Evolutionary conservation across 2,329 filamentous ascomycete species (phyloP).

Genomic region (Beauveria brongniartii): DNA sequence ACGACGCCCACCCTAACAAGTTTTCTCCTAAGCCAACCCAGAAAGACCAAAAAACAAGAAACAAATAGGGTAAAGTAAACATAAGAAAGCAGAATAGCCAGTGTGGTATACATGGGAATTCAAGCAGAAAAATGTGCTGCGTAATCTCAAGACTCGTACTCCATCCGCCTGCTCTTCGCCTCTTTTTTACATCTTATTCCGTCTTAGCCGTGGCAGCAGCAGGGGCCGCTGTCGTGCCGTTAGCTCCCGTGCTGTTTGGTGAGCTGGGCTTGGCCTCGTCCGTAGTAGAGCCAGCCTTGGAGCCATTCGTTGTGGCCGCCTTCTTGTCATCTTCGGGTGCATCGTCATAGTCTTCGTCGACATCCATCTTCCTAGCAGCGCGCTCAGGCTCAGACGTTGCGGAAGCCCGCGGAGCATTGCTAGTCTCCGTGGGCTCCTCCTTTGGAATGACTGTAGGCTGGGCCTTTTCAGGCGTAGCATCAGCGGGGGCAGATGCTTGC

Average conservation of each 20-base stretch:
- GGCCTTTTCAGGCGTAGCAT: constrained; percentile 42
- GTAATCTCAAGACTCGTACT: constrained; percentile 8
- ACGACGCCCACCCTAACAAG: constrained; percentile 1
- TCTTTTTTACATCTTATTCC: constrained; percentile 27
- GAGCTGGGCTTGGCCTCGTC: constrained; percentile 43
- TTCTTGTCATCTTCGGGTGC: constrained; percentile 82
- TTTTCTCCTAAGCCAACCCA: constrained; percentile 5
- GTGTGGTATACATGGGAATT: constrained; percentile 13
- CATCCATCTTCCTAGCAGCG: constrained; percentile 88
- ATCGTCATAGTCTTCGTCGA: constrained; percentile 96
- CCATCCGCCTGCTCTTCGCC: neutral
- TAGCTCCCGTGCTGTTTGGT: constrained; percentile 39
- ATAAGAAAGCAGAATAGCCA: constrained; percentile 10
- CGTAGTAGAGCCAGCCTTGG: constrained; percentile 39
- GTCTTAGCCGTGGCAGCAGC: constrained; percentile 35
- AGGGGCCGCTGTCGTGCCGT: constrained; percentile 30
- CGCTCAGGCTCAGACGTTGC: constrained; percentile 60
- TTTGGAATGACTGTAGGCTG: constrained; percentile 31
- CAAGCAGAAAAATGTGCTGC: constrained; percentile 10
- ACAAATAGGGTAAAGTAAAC: constrained; percentile 7
- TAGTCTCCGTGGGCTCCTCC: constrained; percentile 48
- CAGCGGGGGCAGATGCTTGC: constrained; percentile 40
- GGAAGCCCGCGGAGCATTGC: constrained; percentile 38
- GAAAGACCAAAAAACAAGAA: constrained; percentile 11
- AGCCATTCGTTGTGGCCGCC: constrained; percentile 32